Base-by-base conservation (phyloP, 2,329 filamentous ascomycete species). In the Dothideomycetes sp. region DNA sequence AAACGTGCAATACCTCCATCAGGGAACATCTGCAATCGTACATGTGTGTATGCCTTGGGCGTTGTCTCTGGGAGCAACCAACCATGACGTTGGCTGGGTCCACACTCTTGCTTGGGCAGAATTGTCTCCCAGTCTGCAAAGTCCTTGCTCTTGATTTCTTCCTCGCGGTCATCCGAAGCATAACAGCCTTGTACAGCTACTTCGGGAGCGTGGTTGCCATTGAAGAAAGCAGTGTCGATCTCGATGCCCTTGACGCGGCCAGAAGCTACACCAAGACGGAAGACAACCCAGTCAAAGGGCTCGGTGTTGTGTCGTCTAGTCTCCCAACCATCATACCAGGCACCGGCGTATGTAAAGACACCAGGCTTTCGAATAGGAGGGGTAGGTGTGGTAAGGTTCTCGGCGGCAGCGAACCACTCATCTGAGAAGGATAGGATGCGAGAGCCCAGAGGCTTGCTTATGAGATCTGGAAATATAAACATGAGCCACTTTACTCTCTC, bases 1-100 rank as follows among this genome's bases (percentile, higher is more conserved):
- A 89, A 88, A 37, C 84, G 68, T 27, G 84, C 83, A 53, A 91
- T 89, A 34, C 84, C 84, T 34, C 84, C 84, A 55, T 91, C 84
- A 1, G 84, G 82, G 56, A 85, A 88, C 84, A 88, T 88, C 58
- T 84, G 82, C 41, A 91, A 67, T 23, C 83, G 69, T 28, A 88
- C 81, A 58, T 91, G 84, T 0, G 84, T 88, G 62, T 83, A 88
- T 40, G 78, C 73, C 60, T 82, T 82, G 23, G 64, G 62, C 0
- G 75, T 78, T 15, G 57, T 45, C 13, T 56, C 55, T 12, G 69
- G 63, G 12, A 89, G 67, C 54, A 75, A 71, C 84, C 84, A 91
- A 3, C 69, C 81, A 53, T 86, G 84, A 45, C 83, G 66, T 59
- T 80, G 78, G 37, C 71, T 80, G 1, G 84, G 82, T 0, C 83